Percentiles rank a stretch among this genome's conserved stretches.
These are phyloP conservation scores for Claviceps sp. DNA, from an alignment of 2,329 filamentous ascomycete genomes.

Conservation along the genomic window DNA sequence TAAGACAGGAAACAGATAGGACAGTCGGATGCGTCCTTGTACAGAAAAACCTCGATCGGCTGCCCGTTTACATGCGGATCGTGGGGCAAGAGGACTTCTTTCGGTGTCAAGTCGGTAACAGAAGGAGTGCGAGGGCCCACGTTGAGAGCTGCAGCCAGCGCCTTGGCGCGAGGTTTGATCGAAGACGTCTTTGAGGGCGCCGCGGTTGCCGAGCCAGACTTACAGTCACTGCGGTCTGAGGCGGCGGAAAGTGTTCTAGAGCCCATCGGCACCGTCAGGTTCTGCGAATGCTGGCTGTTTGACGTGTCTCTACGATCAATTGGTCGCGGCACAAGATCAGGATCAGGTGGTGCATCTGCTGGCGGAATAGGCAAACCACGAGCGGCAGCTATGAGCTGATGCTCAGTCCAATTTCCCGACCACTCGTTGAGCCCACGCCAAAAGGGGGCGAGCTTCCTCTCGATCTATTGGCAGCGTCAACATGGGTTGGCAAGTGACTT, in stretches of 20 bases:
- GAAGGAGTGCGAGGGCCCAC: slow-evolving; percentile 61
- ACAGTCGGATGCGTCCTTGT: slow-evolving; percentile 82
- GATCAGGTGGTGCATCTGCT: slow-evolving; percentile 68
- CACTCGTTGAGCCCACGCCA: slow-evolving; percentile 91
- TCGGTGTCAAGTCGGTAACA: slow-evolving; percentile 56
- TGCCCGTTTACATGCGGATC: slow-evolving; percentile 93
- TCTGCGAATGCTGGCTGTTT: slow-evolving; percentile 48
- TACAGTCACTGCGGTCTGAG: slow-evolving; percentile 55
- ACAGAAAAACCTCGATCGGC: slow-evolving; percentile 80
- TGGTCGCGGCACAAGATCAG: slow-evolving; percentile 41
- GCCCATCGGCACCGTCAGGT: slow-evolving; percentile 66
- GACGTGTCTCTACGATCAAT: slow-evolving; percentile 30
- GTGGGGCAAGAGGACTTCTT: slow-evolving; percentile 65
- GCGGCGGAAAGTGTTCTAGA: slow-evolving; percentile 65
- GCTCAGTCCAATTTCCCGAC: slow-evolving; percentile 78
- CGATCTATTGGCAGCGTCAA: slow-evolving; percentile 48
- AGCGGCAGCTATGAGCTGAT: slow-evolving; percentile 85
- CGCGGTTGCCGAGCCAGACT: slow-evolving; percentile 37
- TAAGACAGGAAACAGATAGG: slow-evolving; percentile 96
- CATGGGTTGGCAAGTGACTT: background rate
- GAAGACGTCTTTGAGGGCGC: slow-evolving; percentile 35
- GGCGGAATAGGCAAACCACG: slow-evolving; percentile 73
- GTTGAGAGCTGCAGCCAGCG: slow-evolving; percentile 68
- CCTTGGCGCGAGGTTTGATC: slow-evolving; percentile 78
- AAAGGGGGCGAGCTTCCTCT: slow-evolving; percentile 83